A percentile compares a stretch with the other conserved stretches of the same genome.
phyloP scores from a whole-genome alignment of 176 grass and related monocot genomes.

The Aegilops longissima region DNA sequence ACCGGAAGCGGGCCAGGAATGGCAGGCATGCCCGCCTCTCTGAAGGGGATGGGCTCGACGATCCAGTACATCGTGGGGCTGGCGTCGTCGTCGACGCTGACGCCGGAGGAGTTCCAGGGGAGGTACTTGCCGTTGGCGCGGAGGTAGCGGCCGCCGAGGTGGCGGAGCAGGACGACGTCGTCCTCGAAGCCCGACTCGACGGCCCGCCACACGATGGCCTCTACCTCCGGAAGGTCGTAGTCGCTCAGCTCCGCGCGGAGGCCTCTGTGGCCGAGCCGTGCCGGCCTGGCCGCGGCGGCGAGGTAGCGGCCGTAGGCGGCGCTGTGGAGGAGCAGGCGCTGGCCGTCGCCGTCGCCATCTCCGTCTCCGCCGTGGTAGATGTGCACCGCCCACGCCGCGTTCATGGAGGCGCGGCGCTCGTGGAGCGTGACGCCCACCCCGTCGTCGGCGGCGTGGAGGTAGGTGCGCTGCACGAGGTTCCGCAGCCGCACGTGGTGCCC shows the following conservation, averaged over 20 bases:
- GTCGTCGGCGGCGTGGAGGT: conserved; percentile 17
- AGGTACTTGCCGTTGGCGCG: conserved; percentile 6
- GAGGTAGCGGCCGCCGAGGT: background rate
- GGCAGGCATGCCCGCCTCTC: background rate
- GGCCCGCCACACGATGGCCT: background rate
- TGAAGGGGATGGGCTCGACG: background rate
- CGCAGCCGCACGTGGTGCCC: background rate
- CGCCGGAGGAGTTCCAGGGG: background rate
- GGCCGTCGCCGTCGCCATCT: background rate
- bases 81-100: background rate
- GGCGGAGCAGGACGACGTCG: background rate
- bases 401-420: background rate
- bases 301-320: conserved; percentile 32
- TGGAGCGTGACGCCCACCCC: background rate
- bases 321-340: background rate
- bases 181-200: background rate
- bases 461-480: background rate
- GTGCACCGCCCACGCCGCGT: background rate
- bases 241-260: background rate
- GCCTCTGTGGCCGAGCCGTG: background rate
- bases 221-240: background rate
- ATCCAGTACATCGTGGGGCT: conserved; percentile 7
- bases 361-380: too few relatives aligned
- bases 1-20: background rate
- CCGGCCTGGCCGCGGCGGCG: background rate